Evolutionary conservation across 352 stramenopile species (phyloP).

Genomic region (Globisporangium camurandrum): DNA sequence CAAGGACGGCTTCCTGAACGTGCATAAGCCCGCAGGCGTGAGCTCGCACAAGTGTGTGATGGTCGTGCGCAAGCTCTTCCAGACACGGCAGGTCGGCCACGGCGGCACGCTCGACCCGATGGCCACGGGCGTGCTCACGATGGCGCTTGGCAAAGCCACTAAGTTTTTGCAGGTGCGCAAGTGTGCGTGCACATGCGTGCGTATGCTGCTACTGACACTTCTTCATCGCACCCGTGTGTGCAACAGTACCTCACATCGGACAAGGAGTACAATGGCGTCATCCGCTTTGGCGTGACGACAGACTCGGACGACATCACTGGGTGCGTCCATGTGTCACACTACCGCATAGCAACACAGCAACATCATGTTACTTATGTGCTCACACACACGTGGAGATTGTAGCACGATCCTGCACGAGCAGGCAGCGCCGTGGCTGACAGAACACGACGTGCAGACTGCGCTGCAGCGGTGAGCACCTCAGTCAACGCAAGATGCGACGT

Average conservation of each 20-base stretch:
- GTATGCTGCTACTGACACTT: neutral
- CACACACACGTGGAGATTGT: neutral
- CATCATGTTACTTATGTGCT: neutral
- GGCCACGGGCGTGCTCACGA: slow-evolving; percentile 77
- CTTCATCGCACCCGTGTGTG: neutral
- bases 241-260: slow-evolving; percentile 46
- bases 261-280: slow-evolving; percentile 70
- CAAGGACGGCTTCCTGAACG: slow-evolving; percentile 70
- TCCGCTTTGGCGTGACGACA: slow-evolving; percentile 76
- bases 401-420: slow-evolving; percentile 44
- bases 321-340: slow-evolving; percentile 12
- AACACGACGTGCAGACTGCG: slow-evolving; percentile 21
- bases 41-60: slow-evolving; percentile 78
- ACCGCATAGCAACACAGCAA: too few species aligned
- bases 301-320: slow-evolving; percentile 78
- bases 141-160: slow-evolving; percentile 74
- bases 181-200: neutral
- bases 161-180: slow-evolving; percentile 63
- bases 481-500: neutral
- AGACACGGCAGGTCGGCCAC: slow-evolving; percentile 69
- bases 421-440: slow-evolving; percentile 49
- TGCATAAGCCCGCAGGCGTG: slow-evolving; percentile 65
- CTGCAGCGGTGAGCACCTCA: slow-evolving; percentile 30
- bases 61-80: slow-evolving; percentile 58
- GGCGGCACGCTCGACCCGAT: slow-evolving; percentile 85